These are phyloP conservation scores for Schwanniomyces vanrijiae DNA, from an alignment of 805 yeast species.

Conservation along the genomic window DNA sequence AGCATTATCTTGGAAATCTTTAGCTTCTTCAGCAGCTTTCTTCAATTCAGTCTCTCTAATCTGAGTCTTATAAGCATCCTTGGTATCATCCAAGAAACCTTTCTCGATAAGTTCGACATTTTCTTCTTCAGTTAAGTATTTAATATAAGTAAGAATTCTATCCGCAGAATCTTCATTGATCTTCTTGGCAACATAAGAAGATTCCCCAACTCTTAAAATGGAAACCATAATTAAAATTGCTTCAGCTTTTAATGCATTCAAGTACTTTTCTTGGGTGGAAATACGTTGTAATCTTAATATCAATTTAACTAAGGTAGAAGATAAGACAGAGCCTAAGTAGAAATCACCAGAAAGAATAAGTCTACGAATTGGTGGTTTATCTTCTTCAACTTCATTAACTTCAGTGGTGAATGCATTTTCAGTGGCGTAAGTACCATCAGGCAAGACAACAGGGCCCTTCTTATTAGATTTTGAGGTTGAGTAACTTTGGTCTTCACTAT, in stretches of 20 bases:
- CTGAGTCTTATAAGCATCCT: conserved; percentile 76
- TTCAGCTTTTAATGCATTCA: conserved; percentile 90
- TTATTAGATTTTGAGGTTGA: conserved; percentile 21
- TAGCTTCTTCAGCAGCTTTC: conserved; percentile 56
- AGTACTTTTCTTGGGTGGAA: conserved; percentile 51
- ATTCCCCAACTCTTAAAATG: conserved; percentile 82
- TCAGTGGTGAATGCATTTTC: conserved; percentile 74
- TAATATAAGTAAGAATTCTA: conserved; percentile 84
- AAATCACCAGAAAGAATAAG: conserved; percentile 85
- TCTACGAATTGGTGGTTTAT: conserved; percentile 74
- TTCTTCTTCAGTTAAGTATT: conserved; percentile 69
- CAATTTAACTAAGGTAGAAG: conserved; percentile 86
- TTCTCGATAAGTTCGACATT: conserved; percentile 51
- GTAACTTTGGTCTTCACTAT: conserved; percentile 27
- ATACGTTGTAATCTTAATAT: conserved; percentile 70
- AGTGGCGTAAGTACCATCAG: conserved; percentile 99
- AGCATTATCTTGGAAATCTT: conserved; percentile 59
- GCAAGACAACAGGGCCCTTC: conserved; percentile 79
- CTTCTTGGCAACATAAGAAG: conserved; percentile 63
- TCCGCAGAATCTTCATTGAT: conserved; percentile 98
- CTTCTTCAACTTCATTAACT: conserved; percentile 31
- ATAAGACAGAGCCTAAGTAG: conserved; percentile 83
- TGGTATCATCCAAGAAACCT: conserved; percentile 87
- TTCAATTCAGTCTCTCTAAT: conserved; percentile 59
- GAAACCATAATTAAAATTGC: conserved; percentile 92